Conservation (phyloP, 345 rosid species). For the Hevea brasiliensis region DNA sequence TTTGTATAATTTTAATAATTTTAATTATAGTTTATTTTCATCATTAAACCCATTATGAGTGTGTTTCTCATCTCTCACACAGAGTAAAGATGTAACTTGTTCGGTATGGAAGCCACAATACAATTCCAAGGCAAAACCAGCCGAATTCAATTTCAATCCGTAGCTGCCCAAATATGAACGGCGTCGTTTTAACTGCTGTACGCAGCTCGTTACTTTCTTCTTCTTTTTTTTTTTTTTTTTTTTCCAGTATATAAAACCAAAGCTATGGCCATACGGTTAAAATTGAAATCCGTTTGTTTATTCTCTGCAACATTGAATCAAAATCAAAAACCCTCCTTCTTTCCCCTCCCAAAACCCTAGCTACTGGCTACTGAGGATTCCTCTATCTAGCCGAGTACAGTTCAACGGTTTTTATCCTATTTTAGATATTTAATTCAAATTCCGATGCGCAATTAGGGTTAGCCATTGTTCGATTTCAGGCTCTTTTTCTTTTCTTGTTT, state of each 20-base stretch:
- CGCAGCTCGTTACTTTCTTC: too few relatives aligned
- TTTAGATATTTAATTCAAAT: background rate
- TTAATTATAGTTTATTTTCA: too few relatives aligned
- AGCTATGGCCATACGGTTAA: background rate
- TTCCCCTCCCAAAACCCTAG: background rate
- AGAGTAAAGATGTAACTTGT: too few relatives aligned
- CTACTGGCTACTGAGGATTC: background rate
- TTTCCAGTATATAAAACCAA: background rate
- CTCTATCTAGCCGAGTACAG: background rate
- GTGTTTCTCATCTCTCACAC: too few relatives aligned
- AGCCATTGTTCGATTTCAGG: background rate
- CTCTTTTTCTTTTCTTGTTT: background rate
- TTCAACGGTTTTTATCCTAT: background rate
- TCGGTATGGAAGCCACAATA: too few relatives aligned
- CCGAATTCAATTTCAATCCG: too few relatives aligned
- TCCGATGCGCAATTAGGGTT: background rate
- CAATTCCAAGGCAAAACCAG: too few relatives aligned
- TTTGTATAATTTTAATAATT: too few relatives aligned
- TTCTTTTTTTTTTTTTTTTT: too few relatives aligned
- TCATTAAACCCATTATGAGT: too few relatives aligned
- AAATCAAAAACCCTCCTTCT: background rate
- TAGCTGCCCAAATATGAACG: background rate
- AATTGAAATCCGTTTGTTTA: background rate
- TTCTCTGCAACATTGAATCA: background rate
- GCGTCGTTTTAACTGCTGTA: background rate